Evolutionary conservation across 2,329 filamentous ascomycete species (phyloP).

Genomic region (Pezicula carpinea): DNA sequence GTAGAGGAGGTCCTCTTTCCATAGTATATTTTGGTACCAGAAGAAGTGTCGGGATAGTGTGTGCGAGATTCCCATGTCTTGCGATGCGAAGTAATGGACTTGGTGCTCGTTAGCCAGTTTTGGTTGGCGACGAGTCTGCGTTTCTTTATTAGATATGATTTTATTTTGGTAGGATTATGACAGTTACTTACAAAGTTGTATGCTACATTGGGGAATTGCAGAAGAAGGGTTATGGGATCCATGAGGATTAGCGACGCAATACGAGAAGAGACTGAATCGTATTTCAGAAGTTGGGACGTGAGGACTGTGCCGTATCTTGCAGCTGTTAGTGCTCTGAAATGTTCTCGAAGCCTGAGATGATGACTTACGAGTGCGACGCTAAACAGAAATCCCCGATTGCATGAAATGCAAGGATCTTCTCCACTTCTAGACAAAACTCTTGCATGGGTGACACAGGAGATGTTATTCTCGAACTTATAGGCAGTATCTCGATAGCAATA

Average conservation of each 20-base stretch:
- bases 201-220: constrained; percentile 55
- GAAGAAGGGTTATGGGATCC: constrained; percentile 51
- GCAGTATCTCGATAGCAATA: constrained; percentile 50
- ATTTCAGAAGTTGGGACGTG: constrained; percentile 47
- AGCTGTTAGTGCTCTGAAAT: background rate
- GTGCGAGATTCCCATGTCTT: constrained; percentile 50
- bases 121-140: constrained; percentile 30
- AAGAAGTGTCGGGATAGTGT: constrained; percentile 51
- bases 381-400: constrained; percentile 45
- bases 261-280: constrained; percentile 28
- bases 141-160: background rate
- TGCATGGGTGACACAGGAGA: constrained; percentile 37
- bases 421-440: constrained; percentile 44
- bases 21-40: constrained; percentile 53
- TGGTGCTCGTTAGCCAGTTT: constrained; percentile 47
- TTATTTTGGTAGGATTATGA: background rate
- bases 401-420: constrained; percentile 44
- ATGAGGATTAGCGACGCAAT: constrained; percentile 47
- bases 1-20: constrained; percentile 41
- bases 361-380: constrained; percentile 39
- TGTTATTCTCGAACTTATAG: constrained; percentile 51
- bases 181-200: constrained; percentile 45
- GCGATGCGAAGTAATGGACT: constrained; percentile 51
- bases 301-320: constrained; percentile 40
- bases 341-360: background rate